Conservation (phyloP, 371 early-diverging fungal species). For the Mortierella sp. region DNA sequence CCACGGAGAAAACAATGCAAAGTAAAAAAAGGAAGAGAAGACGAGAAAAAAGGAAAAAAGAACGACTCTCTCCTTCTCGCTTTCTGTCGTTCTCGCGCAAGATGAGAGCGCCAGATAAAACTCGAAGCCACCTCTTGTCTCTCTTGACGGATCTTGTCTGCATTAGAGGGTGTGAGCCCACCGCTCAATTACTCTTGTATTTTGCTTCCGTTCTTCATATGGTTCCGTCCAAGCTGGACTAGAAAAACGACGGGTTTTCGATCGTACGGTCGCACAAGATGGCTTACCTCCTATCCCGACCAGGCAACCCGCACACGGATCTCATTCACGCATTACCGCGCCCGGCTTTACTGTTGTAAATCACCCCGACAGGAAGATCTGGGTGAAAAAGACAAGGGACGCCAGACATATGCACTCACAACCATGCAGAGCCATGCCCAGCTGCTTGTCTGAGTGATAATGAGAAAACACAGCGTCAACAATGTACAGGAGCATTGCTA, state of each 20-base stretch:
- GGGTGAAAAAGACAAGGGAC: no score
- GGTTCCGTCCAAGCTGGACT: not conserved
- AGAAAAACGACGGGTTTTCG: not conserved
- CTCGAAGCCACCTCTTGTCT: not conserved
- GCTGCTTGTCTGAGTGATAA: no score
- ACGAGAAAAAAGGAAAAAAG: not conserved
- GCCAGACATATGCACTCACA: no score
- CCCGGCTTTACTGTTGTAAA: not conserved
- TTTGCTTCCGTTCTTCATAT: not conserved
- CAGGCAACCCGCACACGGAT: not conserved
- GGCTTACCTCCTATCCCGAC: not conserved
- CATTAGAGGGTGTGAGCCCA: not conserved
- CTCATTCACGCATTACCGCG: not conserved
- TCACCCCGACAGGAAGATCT: no score
- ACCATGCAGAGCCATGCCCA: no score
- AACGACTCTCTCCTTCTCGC: not conserved
- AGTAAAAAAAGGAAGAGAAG: not conserved
- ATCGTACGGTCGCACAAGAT: not conserved
- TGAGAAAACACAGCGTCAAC: no score
- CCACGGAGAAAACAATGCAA: not conserved
- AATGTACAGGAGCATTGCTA: no score
- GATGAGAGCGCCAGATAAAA: not conserved
- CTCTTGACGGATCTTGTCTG: not conserved
- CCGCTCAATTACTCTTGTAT: not conserved
- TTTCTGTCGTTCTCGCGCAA: not conserved